These are phyloP conservation scores for Agaricales sp. DNA, from an alignment of 1,284 basidiomycete genomes.

Conservation along the genomic window DNA sequence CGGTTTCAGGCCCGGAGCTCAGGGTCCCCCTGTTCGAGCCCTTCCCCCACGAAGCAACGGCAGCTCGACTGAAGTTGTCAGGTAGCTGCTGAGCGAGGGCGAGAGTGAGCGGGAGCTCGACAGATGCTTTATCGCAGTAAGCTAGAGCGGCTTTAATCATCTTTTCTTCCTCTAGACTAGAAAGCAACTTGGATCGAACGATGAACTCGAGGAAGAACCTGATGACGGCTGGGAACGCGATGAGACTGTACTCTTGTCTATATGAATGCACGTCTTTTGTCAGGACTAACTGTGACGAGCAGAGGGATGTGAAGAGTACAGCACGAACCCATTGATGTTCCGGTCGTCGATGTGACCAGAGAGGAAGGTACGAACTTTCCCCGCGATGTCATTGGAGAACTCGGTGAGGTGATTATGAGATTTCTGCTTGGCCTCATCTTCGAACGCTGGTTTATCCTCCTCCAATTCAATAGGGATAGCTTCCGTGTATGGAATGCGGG, in stretches of 20 bases:
- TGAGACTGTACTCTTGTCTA: neutral
- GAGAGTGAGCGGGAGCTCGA: neutral
- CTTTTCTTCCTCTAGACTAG: neutral
- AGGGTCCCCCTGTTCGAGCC: neutral
- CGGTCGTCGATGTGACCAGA: neutral
- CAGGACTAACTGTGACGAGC: neutral
- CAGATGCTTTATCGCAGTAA: neutral
- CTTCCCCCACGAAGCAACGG: neutral
- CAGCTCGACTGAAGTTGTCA: neutral
- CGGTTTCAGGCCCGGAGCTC: neutral
- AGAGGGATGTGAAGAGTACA: neutral
- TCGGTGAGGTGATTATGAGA: neutral
- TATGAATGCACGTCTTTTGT: too few species aligned
- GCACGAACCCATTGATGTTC: neutral
- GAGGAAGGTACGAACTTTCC: neutral
- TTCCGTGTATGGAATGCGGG: neutral
- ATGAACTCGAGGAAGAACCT: constrained; percentile 1
- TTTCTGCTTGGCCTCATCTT: neutral
- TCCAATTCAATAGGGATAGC: neutral
- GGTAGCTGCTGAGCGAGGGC: neutral
- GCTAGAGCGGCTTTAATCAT: neutral
- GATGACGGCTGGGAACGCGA: neutral
- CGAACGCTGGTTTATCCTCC: neutral
- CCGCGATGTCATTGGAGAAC: neutral
- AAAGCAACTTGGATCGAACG: neutral